Evolutionary conservation across 305 asterid genomes (phyloP).

Genomic region (Ilex paraguariensis): DNA sequence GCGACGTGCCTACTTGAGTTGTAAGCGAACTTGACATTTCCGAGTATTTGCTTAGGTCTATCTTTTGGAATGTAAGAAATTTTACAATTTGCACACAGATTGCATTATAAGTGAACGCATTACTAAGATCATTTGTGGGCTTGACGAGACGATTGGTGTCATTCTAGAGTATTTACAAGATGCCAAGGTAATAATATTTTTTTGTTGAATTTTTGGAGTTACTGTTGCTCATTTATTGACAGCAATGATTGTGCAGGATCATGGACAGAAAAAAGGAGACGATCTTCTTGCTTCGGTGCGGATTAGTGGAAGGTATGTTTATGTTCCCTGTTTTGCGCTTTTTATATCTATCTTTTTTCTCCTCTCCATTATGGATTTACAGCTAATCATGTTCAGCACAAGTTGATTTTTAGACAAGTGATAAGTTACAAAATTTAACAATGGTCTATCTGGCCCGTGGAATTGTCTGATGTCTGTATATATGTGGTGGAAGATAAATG

Average conservation of each 20-base stretch:
- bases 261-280: slow-evolving; percentile 73
- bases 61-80: slow-evolving; percentile 11
- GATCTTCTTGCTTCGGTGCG: slow-evolving; percentile 92
- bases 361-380: neutral
- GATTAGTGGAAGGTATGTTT: slow-evolving; percentile 64
- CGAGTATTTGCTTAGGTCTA: neutral
- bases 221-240: slow-evolving; percentile 12
- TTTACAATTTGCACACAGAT: slow-evolving; percentile 38
- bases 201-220: slow-evolving; percentile 1
- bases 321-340: slow-evolving; percentile 1
- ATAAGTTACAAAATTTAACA: too few relatives aligned
- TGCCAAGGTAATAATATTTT: slow-evolving; percentile 53
- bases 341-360: slow-evolving; percentile 5
- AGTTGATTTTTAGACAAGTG: too few relatives aligned
- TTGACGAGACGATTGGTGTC: slow-evolving; percentile 63
- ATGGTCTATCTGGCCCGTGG: too few relatives aligned
- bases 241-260: slow-evolving; percentile 50
- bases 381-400: too few relatives aligned
- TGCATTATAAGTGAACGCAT: slow-evolving; percentile 49
- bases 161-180: slow-evolving; percentile 82
- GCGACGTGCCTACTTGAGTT: neutral
- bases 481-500: too few relatives aligned
- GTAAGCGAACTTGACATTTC: neutral
- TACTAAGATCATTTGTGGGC: slow-evolving; percentile 65
- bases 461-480: too few relatives aligned